phyloP scores from a whole-genome alignment of 192 early-diverging fungal genomes.

The Gigaspora rosea region DNA sequence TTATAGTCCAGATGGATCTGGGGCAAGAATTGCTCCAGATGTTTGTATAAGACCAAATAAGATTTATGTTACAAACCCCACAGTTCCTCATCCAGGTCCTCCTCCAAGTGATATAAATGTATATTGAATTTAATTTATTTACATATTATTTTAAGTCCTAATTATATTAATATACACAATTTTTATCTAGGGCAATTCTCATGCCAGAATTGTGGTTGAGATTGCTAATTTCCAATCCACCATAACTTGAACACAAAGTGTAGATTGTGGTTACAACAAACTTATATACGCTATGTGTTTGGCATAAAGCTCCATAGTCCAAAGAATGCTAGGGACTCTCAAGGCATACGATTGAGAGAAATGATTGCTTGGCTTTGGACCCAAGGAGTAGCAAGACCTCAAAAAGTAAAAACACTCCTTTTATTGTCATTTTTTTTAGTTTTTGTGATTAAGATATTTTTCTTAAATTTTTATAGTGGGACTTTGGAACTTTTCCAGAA shows the following conservation, averaged over 20 bases:
- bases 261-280: not conserved
- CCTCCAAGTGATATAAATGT: not conserved
- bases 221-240: not conserved
- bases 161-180: not conserved
- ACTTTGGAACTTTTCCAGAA: not conserved
- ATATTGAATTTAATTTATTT: slow-evolving; percentile 25
- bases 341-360: not conserved
- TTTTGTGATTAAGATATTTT: not conserved
- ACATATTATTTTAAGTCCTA: not conserved
- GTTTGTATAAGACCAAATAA: not conserved
- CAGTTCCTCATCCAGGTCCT: slow-evolving; percentile 10
- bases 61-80: not conserved
- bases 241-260: not conserved
- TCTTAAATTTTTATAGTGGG: not conserved
- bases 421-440: not conserved
- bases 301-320: not conserved
- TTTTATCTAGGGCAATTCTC: not conserved
- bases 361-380: not conserved
- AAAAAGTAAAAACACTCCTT: not conserved
- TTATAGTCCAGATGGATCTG: not conserved
- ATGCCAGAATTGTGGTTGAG: not conserved
- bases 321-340: not conserved
- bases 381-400: not conserved
- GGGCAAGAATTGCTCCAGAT: not conserved
- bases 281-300: not conserved